Conservation (phyloP, 2,329 filamentous ascomycete species). For the Colletotrichum chrysophilum region DNA sequence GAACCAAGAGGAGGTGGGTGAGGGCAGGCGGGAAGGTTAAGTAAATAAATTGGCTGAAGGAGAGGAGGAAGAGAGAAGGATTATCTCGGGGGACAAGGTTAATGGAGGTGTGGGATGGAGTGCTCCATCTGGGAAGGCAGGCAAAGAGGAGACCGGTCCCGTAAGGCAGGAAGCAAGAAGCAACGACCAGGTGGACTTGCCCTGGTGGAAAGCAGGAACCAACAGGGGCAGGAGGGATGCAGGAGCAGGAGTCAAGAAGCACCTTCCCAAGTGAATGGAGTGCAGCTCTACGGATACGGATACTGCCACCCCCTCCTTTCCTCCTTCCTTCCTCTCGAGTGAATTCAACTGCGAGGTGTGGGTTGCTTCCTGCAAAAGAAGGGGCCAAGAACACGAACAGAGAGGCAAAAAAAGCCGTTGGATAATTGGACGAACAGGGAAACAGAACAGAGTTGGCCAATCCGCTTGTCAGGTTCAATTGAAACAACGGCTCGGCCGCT, state of each 20-base stretch:
- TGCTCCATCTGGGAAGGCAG: neutral
- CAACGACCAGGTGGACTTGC: neutral
- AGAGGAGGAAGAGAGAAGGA: neutral
- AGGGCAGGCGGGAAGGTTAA: neutral
- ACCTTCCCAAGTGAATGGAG: neutral
- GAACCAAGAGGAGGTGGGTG: neutral
- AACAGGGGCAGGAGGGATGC: neutral
- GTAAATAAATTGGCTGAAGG: neutral
- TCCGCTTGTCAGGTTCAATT: conserved; percentile 1
- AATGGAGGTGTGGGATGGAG: neutral
- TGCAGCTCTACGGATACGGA: neutral
- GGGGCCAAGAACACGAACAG: neutral
- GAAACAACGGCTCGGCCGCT: conserved; percentile 16
- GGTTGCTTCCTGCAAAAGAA: neutral
- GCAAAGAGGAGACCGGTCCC: neutral
- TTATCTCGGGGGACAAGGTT: conserved; percentile 3
- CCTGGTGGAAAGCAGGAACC: neutral
- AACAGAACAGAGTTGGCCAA: conserved; percentile 11
- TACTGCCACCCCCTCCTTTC: neutral
- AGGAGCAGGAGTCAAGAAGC: neutral
- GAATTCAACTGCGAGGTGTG: neutral
- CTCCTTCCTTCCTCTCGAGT: neutral
- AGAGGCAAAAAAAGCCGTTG: conserved; percentile 1
- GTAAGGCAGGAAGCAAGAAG: neutral
- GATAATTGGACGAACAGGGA: conserved; percentile 9